phyloP scores from a whole-genome alignment of 2,329 filamentous ascomycete genomes.

The Ceratocystis destructans region DNA sequence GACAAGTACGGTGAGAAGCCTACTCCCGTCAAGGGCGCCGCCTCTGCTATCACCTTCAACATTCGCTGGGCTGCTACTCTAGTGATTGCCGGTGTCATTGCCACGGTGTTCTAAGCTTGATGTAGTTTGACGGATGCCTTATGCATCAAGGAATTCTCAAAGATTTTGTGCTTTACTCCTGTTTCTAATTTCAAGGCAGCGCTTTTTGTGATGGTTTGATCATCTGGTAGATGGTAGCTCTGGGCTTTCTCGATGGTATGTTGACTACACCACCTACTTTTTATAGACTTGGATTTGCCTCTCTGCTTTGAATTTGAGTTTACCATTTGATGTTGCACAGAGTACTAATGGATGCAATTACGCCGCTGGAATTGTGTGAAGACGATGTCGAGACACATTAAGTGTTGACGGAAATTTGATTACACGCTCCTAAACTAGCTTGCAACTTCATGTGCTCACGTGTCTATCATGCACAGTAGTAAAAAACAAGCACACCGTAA shows the following conservation, averaged over 20 bases:
- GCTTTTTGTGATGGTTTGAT: slow-evolving; percentile 4
- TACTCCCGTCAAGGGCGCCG: slow-evolving; percentile 16
- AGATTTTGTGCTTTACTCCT: slow-evolving; percentile 10
- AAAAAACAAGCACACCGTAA: background rate
- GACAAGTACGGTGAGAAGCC: slow-evolving; percentile 17
- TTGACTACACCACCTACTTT: background rate
- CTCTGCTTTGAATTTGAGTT: slow-evolving; percentile 1
- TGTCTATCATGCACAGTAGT: background rate
- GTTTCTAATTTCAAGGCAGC: slow-evolving; percentile 4
- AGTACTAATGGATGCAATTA: background rate
- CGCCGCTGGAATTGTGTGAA: background rate
- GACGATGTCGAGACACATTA: background rate
- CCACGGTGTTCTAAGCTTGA: slow-evolving; percentile 16
- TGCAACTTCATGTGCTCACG: no score
- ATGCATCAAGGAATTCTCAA: slow-evolving; percentile 6
- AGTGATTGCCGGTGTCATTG: slow-evolving; percentile 14
- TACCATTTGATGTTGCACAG: background rate
- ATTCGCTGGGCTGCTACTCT: slow-evolving; percentile 17
- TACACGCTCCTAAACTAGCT: no score
- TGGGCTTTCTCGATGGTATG: background rate
- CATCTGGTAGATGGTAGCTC: background rate
- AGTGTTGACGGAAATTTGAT: no score
- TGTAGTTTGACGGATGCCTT: slow-evolving; percentile 5
- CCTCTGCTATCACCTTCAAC: slow-evolving; percentile 11
- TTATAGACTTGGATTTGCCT: background rate